These are phyloP conservation scores for Trichoderma orchidacearum DNA, from an alignment of 495 filamentous ascomycete genomes.

Conservation along the genomic window DNA sequence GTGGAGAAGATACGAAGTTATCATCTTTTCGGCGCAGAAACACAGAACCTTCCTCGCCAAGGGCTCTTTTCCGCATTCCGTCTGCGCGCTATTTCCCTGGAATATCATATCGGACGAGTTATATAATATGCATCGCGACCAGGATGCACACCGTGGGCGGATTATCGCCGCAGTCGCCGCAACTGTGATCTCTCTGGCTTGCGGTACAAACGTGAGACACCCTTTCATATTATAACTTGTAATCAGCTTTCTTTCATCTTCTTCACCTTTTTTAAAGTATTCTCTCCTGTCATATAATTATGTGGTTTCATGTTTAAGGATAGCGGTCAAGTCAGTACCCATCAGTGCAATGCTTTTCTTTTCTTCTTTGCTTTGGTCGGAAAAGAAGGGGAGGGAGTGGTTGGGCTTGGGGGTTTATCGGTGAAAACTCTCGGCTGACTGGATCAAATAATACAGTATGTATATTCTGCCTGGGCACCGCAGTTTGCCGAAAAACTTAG, in stretches of 20 bases:
- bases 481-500: slow-evolving; percentile 79
- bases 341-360: background rate
- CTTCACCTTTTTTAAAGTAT: slow-evolving; percentile 3
- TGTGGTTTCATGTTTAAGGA: background rate
- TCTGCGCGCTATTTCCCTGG: no score
- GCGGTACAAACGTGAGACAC: slow-evolving; percentile 74
- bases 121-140: slow-evolving; percentile 7
- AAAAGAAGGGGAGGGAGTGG: no score
- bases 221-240: no score
- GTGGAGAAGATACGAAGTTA: no score
- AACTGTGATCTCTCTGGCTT: slow-evolving; percentile 73
- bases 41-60: no score
- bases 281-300: background rate
- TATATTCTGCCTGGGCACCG: slow-evolving; percentile 95
- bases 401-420: no score
- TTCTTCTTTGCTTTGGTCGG: no score
- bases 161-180: slow-evolving; percentile 73
- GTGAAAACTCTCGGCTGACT: background rate
- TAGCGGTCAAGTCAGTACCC: no score
- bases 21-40: no score
- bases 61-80: no score
- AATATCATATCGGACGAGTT: no score
- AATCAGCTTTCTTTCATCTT: background rate
- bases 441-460: slow-evolving; percentile 50
- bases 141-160: slow-evolving; percentile 38